These are phyloP conservation scores for Galerina sulciceps DNA, from an alignment of 768 basidiomycete genomes.

Conservation along the genomic window DNA sequence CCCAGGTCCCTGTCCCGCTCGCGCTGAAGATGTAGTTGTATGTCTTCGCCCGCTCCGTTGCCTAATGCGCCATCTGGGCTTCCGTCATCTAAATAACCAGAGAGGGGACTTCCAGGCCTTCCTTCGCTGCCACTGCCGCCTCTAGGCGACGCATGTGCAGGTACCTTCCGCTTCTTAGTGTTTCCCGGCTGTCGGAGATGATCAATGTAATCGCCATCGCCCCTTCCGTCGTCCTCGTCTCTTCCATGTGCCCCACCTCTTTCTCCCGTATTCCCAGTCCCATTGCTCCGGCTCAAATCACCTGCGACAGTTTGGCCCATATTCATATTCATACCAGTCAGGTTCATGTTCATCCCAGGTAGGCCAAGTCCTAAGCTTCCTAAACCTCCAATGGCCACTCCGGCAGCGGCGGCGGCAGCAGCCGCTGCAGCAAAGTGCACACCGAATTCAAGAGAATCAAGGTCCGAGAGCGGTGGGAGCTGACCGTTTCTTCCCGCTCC, in stretches of 20 bases:
- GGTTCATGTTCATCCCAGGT: slow-evolving; percentile 18
- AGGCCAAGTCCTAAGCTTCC: slow-evolving; percentile 21
- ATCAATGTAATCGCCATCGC: slow-evolving; percentile 64
- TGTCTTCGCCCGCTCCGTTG: slow-evolving; percentile 8
- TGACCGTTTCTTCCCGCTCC: slow-evolving; percentile 22
- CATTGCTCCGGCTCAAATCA: slow-evolving; percentile 4
- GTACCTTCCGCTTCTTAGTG: slow-evolving; percentile 89
- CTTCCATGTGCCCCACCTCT: slow-evolving; percentile 19
- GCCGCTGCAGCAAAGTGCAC: slow-evolving; percentile 31
- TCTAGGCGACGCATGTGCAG: slow-evolving; percentile 60
- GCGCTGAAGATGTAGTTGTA: slow-evolving; percentile 19
- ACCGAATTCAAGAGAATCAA: slow-evolving; percentile 31
- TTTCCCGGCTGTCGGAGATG: slow-evolving; percentile 79
- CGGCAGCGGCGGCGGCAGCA: slow-evolving; percentile 29
- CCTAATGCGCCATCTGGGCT: slow-evolving; percentile 7
- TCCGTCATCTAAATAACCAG: slow-evolving; percentile 18
- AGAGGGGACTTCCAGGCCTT: slow-evolving; percentile 18
- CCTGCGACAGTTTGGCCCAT: neutral
- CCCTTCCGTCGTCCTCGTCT: slow-evolving; percentile 55
- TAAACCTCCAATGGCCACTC: slow-evolving; percentile 25
- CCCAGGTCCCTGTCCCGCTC: slow-evolving; percentile 17
- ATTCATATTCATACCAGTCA: neutral
- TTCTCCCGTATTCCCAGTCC: neutral
- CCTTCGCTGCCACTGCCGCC: slow-evolving; percentile 22
- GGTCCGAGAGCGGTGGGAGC: slow-evolving; percentile 21